Percentiles rank a stretch among this genome's conserved stretches.
Evolutionary conservation across 2,329 filamentous ascomycete genomes (phyloP).

Genomic region (Paraphaeosphaeria minitans): DNA sequence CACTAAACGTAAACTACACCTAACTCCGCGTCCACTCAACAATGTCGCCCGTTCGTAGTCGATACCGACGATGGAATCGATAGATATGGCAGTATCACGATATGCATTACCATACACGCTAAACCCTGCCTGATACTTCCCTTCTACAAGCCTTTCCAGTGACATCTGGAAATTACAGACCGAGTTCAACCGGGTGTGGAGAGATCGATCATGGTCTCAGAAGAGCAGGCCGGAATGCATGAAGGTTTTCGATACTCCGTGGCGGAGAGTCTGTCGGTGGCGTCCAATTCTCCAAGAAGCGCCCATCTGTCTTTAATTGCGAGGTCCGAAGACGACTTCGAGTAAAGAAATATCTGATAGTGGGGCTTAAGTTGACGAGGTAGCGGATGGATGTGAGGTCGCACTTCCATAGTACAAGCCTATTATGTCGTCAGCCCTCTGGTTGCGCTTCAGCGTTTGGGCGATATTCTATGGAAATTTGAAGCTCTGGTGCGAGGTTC

Average conservation of each 20-base stretch:
- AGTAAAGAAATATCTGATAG: background rate
- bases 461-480: background rate
- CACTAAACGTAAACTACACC: background rate
- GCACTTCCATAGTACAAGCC: slow-evolving; percentile 6
- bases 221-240: background rate
- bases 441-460: background rate
- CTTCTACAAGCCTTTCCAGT: background rate
- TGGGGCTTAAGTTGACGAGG: background rate
- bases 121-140: background rate
- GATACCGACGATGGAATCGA: background rate
- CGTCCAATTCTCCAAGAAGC: background rate
- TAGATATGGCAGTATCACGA: background rate
- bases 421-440: background rate
- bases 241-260: background rate
- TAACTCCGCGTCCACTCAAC: background rate
- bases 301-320: background rate
- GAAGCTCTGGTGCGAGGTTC: slow-evolving; percentile 1
- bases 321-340: background rate
- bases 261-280: background rate
- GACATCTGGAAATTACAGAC: background rate
- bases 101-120: background rate
- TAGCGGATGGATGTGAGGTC: background rate
- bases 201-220: background rate
- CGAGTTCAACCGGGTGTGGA: background rate
- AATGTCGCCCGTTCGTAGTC: background rate